Base-by-base conservation (phyloP, 768 basidiomycete genomes). In the Termitomyces sp. region DNA sequence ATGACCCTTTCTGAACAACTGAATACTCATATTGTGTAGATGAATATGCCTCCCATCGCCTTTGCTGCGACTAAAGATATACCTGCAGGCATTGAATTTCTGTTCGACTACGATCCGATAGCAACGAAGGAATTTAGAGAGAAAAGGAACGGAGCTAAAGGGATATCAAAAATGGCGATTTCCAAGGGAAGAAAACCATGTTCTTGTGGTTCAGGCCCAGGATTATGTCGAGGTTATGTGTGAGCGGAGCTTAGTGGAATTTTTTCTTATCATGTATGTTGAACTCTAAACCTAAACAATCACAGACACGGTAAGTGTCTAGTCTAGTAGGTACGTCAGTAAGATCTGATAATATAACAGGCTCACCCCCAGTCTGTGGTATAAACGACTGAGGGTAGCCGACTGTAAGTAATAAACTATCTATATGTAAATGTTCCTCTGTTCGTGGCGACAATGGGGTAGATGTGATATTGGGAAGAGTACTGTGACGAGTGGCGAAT, bases 31-130 rank as follows among this genome's bases (percentile, higher is more conserved):
- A 42, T 15, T 36, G 5, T 6, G 6, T 24, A 44, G 86, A 74
- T 76, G 63, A 82, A 85, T 18, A 79, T 78, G 67, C 86, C 85
- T 0, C 88, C 85, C 62, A 75, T 88, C 37, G 83, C 80, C 2
- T 87, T 87, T 55, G 83, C 79, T 0, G 81, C 86, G 0, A 71
- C 68, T 1, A 58, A 69, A 41, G 66, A 80, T 60, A 83, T 90
- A 54, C 70, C 73, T 0, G 76, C 81, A 0, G 67, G 73, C 27
- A 80, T 76, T 1, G 88, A 89, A 60, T 77, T 89, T 4, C 83
- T 82, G 0, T 77, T 89, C 22, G 85, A 89, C 67, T 90, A 89
- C 62, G 74, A 84, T 59, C 87, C 88, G 6, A 71, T 70, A 4
- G 68, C 67, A 16, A 69, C 68, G 12, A 55, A 53, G 6, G 47